Base-by-base conservation (phyloP, 2,329 filamentous ascomycete species). In the Rutstroemia sp. region DNA sequence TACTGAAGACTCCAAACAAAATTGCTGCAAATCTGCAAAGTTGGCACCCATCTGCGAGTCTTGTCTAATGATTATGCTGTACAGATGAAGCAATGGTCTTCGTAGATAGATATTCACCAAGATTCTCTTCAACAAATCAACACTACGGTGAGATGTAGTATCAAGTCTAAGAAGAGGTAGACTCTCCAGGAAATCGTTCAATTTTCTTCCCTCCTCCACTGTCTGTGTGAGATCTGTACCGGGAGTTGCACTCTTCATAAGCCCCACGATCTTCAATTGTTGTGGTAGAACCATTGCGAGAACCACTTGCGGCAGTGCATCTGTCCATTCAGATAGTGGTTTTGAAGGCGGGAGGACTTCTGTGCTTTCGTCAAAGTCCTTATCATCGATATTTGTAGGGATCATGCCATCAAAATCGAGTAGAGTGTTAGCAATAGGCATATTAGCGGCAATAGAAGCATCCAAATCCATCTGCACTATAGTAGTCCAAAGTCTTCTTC, bases 401-500 rank as follows among this genome's bases (percentile, higher is more conserved):
- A 81, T 77, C 0, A 69, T 68, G 1, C 77, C 75, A 58, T 81
- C 78, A 53, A 76, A 80, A 54, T 79, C 74, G 12, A 71, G 65
- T 0, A 66, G 56, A 0, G 72, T 71, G n/a, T 81, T 66, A 9
- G 79, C 69, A 4, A 77, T 77, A 2, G 75, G 74, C 0, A 77
- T 76, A 0, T 79, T 79, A 1, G 76, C 73, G 57, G 79, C 75
- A 49, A 79, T 68, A 18, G 77, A 75, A 2, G 74, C 71, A 63
- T 81, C 76, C 14, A 82, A 54, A 5, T 75, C 74, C 6, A 82
- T 67, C 64, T 82, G 79, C 7, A 81, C 57, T 9, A 80, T 73
- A 0, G 78, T 79, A 7, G 75, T 74, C 81, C 80, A 83, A 2
- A 83, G 62, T 2, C 80, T 73, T 2, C 80, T 72, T 3, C 79